Evolutionary conservation across 2,329 filamentous ascomycete genomes (phyloP).

Genomic region (Sodiomyces alkalinus): DNA sequence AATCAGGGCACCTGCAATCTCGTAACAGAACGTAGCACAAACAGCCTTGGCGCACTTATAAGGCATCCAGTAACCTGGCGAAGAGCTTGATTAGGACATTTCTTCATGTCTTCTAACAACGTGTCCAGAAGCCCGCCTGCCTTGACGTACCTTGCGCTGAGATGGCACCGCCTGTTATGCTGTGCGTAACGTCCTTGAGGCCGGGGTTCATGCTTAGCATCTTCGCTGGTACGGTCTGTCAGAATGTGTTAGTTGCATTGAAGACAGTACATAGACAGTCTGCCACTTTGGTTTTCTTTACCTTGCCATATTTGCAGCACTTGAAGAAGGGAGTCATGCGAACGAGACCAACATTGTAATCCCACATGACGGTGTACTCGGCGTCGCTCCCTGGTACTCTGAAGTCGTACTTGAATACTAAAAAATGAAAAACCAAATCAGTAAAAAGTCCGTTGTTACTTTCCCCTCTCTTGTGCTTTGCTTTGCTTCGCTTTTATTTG

Average conservation of each 20-base stretch:
- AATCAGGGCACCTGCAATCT: conserved; percentile 71
- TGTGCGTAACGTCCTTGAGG: conserved; percentile 78
- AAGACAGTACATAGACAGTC: neutral
- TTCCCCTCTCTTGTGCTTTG: too few species aligned
- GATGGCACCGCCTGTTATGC: conserved; percentile 85
- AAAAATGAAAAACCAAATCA: neutral
- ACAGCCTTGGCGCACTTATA: conserved; percentile 74
- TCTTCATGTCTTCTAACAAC: neutral
- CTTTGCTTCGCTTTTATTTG: too few species aligned
- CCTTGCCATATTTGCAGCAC: conserved; percentile 76
- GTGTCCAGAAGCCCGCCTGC: neutral
- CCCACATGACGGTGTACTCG: conserved; percentile 79
- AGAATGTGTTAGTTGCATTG: conserved; percentile 3
- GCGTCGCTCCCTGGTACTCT: conserved; percentile 49
- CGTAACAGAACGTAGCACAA: conserved; percentile 77
- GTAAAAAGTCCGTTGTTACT: neutral
- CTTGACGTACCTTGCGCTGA: conserved; percentile 62
- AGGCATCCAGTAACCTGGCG: conserved; percentile 88
- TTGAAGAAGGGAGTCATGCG: conserved; percentile 94
- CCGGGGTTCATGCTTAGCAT: conserved; percentile 66
- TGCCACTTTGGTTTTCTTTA: too few species aligned
- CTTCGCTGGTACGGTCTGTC: conserved; percentile 74
- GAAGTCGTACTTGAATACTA: conserved; percentile 79
- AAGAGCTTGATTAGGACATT: neutral
- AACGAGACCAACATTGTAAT: conserved; percentile 88